Percentiles rank a stretch among this genome's conserved stretches.
These are phyloP conservation scores for Conticribra weissflogii DNA, from an alignment of 108 stramenopile species.

Conservation along the genomic window DNA sequence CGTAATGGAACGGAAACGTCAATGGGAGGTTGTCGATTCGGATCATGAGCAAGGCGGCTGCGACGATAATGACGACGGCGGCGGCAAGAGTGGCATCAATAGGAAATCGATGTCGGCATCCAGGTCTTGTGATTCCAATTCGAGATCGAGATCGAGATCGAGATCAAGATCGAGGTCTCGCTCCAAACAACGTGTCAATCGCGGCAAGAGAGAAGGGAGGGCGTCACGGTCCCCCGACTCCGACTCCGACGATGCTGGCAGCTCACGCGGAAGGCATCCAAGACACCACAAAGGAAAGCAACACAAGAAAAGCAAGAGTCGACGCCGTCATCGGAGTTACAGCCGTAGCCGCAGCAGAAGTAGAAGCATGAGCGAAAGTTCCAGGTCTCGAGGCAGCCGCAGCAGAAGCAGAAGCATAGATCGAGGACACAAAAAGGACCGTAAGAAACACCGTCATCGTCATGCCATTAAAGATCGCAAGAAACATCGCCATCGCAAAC, in stretches of 20 bases:
- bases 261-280: too few relatives aligned
- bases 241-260: background rate
- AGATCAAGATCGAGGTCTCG: slow-evolving; percentile 17
- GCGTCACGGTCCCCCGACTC: slow-evolving; percentile 13
- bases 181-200: slow-evolving; percentile 3
- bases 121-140: too few relatives aligned
- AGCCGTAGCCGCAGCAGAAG: slow-evolving; percentile 23
- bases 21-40: slow-evolving; percentile 43
- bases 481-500: slow-evolving; percentile 7
- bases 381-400: slow-evolving; percentile 10
- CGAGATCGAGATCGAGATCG: slow-evolving; percentile 12
- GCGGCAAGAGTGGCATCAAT: background rate
- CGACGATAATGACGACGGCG: slow-evolving; percentile 3
- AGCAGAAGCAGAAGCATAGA: slow-evolving; percentile 22
- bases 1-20: slow-evolving; percentile 34
- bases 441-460: slow-evolving; percentile 13
- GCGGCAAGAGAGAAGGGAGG: background rate
- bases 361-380: slow-evolving; percentile 18
- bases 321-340: slow-evolving; percentile 6
- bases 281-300: slow-evolving; percentile 32
- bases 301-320: slow-evolving; percentile 21
- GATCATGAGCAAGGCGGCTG: slow-evolving; percentile 9
- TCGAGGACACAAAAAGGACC: slow-evolving; percentile 29
- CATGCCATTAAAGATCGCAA: slow-evolving; percentile 16
- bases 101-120: slow-evolving; percentile 1